Evolutionary conservation across 805 yeast species (phyloP).

Genomic region (Starmerella khaoyaiensis): DNA sequence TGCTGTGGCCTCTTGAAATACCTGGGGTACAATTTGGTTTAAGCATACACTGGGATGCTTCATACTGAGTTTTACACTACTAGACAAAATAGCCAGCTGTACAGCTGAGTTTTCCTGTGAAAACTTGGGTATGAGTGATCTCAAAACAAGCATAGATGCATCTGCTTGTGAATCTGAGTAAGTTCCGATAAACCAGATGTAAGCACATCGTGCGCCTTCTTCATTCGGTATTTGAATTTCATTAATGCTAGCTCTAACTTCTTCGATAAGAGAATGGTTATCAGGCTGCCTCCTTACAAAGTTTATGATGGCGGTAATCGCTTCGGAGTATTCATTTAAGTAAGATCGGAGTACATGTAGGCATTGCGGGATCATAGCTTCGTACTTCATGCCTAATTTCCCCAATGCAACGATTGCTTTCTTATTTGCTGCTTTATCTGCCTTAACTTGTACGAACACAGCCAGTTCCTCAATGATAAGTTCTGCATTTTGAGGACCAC

Average conservation of each 20-base stretch:
- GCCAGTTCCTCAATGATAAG: constrained; percentile 59
- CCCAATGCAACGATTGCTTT: constrained; percentile 86
- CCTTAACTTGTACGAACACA: constrained; percentile 68
- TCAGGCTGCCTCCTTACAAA: constrained; percentile 65
- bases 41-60: constrained; percentile 44
- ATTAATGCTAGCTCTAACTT: background rate
- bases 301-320: constrained; percentile 60
- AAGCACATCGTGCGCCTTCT: constrained; percentile 62
- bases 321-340: constrained; percentile 52
- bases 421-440: constrained; percentile 73
- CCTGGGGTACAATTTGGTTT: constrained; percentile 38
- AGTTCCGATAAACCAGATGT: constrained; percentile 78
- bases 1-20: constrained; percentile 59
- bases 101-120: constrained; percentile 58
- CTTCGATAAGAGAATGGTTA: constrained; percentile 29
- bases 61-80: constrained; percentile 57
- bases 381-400: constrained; percentile 67
- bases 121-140: constrained; percentile 36
- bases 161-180: constrained; percentile 28
- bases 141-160: constrained; percentile 25
- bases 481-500: constrained; percentile 46
- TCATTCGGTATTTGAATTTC: constrained; percentile 25
- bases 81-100: constrained; percentile 59
- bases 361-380: constrained; percentile 48
- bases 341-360: constrained; percentile 49